Conservation (phyloP, 2,329 filamentous ascomycete species). For the Botryotinia globosa region DNA sequence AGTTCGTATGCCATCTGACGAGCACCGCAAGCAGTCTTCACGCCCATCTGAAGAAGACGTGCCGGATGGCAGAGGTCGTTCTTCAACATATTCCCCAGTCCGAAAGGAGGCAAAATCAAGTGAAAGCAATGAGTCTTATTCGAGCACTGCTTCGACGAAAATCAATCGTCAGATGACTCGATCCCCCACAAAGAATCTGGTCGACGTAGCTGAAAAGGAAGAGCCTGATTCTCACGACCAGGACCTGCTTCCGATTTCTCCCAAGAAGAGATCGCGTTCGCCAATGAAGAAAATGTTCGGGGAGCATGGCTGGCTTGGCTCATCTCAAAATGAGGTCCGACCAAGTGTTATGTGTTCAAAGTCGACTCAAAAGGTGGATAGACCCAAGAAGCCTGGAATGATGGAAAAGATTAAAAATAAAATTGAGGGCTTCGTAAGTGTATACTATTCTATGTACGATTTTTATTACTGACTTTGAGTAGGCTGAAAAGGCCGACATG, state of each 20-base stretch:
- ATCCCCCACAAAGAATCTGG: conserved; percentile 26
- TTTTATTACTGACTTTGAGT: conserved; percentile 2
- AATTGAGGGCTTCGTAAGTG: conserved; percentile 36
- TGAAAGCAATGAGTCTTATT: conserved; percentile 3
- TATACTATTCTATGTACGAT: neutral
- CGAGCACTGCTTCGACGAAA: neutral
- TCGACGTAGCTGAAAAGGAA: conserved; percentile 26
- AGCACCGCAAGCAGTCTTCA: neutral
- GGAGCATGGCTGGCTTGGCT: conserved; percentile 36
- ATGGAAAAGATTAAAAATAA: conserved; percentile 36
- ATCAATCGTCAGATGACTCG: conserved; percentile 23
- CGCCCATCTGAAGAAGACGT: conserved; percentile 1
- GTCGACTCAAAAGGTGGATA: conserved; percentile 10
- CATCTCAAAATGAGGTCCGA: conserved; percentile 28
- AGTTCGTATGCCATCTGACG: neutral
- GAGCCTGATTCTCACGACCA: conserved; percentile 19
- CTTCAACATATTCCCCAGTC: neutral
- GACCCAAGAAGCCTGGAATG: conserved; percentile 31
- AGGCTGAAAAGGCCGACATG: conserved; percentile 38
- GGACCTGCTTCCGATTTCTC: conserved; percentile 14
- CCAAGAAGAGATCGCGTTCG: conserved; percentile 36
- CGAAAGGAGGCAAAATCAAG: neutral
- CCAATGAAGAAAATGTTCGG: conserved; percentile 40
- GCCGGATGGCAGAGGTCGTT: neutral
- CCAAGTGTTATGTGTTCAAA: conserved; percentile 24